These are phyloP conservation scores for Chlorencoelia australis DNA, from an alignment of 2,329 filamentous ascomycete species.

Conservation along the genomic window DNA sequence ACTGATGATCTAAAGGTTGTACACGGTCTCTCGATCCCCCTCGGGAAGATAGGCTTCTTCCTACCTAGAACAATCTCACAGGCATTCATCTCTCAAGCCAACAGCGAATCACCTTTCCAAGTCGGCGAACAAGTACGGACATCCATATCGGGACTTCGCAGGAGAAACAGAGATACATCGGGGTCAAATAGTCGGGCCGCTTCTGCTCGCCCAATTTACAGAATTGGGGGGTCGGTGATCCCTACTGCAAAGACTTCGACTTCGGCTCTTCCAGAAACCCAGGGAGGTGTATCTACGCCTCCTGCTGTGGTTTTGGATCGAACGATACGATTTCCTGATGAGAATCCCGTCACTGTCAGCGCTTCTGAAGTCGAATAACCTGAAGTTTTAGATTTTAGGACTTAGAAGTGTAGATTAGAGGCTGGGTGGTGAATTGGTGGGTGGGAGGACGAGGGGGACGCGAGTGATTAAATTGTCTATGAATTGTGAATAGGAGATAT, in stretches of 20 bases:
- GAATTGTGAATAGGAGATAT: too few relatives aligned
- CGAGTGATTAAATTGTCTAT: too few relatives aligned
- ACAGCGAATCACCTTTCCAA: conserved; percentile 10
- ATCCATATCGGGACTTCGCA: conserved; percentile 13
- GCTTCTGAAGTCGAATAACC: too few relatives aligned
- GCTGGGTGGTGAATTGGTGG: too few relatives aligned
- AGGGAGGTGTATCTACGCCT: conserved; percentile 14
- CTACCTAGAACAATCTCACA: conserved; percentile 52
- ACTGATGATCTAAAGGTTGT: conserved; percentile 44
- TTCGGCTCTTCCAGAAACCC: too few relatives aligned
- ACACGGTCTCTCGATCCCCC: conserved; percentile 71
- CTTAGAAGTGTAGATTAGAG: too few relatives aligned
- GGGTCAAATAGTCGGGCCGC: conserved; percentile 8
- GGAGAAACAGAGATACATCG: conserved; percentile 1
- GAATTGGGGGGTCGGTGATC: conserved; percentile 31
- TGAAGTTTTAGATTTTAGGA: too few relatives aligned
- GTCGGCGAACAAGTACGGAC: conserved; percentile 10
- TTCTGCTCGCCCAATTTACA: conserved; percentile 32
- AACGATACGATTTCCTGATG: conserved; percentile 37
- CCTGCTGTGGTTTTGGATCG: conserved; percentile 18
- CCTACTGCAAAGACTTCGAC: too few relatives aligned
- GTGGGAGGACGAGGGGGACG: too few relatives aligned
- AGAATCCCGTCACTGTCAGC: too few relatives aligned
- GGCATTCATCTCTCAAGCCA: conserved; percentile 19
- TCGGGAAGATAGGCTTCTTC: conserved; percentile 53